Conservation (phyloP, 371 early-diverging fungal species). For the Lichtheimia ornata region DNA sequence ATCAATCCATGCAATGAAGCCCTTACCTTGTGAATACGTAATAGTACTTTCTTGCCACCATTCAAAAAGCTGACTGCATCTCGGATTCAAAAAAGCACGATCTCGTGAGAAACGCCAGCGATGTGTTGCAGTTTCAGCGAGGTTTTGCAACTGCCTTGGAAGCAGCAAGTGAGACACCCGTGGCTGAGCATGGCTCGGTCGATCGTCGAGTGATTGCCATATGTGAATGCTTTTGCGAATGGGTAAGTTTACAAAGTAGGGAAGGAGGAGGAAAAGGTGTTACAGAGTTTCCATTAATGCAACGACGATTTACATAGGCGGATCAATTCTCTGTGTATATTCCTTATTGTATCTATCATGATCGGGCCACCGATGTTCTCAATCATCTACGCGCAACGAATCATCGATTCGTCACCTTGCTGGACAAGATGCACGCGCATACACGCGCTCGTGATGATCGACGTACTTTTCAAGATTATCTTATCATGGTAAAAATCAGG, state of each 20-base stretch:
- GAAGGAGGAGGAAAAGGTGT: not conserved
- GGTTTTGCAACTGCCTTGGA: slow-evolving; percentile 20
- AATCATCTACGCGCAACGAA: slow-evolving; percentile 29
- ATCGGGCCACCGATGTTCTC: slow-evolving; percentile 32
- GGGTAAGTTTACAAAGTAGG: slow-evolving; percentile 23
- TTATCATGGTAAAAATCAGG: slow-evolving; percentile 36
- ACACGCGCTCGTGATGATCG: slow-evolving; percentile 2
- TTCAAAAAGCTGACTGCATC: slow-evolving; percentile 23
- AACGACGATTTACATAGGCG: slow-evolving; percentile 24
- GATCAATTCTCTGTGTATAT: slow-evolving; percentile 37
- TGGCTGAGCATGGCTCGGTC: not conserved
- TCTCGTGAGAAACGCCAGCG: slow-evolving; percentile 31
- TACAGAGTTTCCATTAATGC: too few species aligned
- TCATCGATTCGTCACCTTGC: slow-evolving; percentile 19
- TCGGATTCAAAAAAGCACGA: slow-evolving; percentile 18
- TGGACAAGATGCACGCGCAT: slow-evolving; percentile 16
- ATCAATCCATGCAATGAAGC: not conserved
- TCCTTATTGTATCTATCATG: slow-evolving; percentile 45
- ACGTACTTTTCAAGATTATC: slow-evolving; percentile 43
- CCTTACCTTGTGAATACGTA: not conserved
- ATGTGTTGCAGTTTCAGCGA: slow-evolving; percentile 26
- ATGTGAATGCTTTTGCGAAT: slow-evolving; percentile 26
- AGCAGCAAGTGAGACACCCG: not conserved
- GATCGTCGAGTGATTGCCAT: slow-evolving; percentile 16
- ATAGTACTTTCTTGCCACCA: slow-evolving; percentile 31